Base-by-base conservation (phyloP, 2,329 filamentous ascomycete genomes). In the Pseudocercospora cruenta region DNA sequence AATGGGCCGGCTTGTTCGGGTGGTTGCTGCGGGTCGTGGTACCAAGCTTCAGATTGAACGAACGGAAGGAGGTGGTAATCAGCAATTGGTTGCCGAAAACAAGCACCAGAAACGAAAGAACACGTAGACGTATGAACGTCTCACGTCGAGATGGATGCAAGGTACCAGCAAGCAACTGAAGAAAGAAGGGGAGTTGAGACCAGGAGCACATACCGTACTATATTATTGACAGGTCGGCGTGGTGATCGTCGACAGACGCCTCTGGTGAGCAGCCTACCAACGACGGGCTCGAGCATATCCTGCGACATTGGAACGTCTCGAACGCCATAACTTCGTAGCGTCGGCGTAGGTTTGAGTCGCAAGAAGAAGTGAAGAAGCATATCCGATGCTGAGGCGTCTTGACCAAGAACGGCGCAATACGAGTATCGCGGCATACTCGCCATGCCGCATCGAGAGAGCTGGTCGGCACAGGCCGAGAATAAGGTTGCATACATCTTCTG, bases 21-120 rank as follows among this genome's bases (percentile, higher is more conserved):
- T 24, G 33, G 36, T 59, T 59, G 57, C 16, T 59, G 57, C 36
- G 51, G 51, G 21, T 31, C 51, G 22, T 55, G 51, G 51, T 55
- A 26, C 51, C 51, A 31, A 55, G 16, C 26, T n/a, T 10, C 16
- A 31, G 14, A 54, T 45, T 19, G 36, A 67, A 57, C 22, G 65
- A 58, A 55, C 21, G 39, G 36, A 47, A 45, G 47, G 49, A 45
- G 57, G 39, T 26, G 12, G 49, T 53, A 24, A 54, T 24, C 59
- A 26, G 22, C 59, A 53, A 36, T 28, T 55, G 24, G 51, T 9
- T 55, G 51, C 51, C 22, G 21, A 19, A 2, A 7, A 26, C 51
- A 33, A 60, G 54, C 60, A 26, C 43, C 57, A 58, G 51, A 36
- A 70, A 57, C 65, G 70, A 70, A 58, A 63, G 70, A 51, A 66